Base-by-base conservation (phyloP, 1,284 basidiomycete species). In the Exsudoporus floridanus region DNA sequence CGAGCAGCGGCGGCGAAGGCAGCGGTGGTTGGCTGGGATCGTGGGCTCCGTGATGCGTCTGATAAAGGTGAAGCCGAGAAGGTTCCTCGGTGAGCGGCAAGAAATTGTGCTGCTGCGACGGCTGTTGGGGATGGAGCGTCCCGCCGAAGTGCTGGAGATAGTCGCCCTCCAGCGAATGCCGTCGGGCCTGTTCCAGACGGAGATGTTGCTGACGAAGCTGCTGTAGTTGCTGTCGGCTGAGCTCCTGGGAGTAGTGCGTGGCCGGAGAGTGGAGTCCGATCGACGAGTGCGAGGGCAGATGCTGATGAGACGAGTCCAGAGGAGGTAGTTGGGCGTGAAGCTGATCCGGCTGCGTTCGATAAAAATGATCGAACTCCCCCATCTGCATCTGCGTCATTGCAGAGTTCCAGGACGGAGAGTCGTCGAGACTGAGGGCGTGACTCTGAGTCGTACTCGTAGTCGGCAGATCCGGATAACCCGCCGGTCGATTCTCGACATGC, bases 401-500 rank as follows among this genome's bases (percentile, higher is more conserved):
- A 88, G 77, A 90, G 84, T 63, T 90, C 88, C 87, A 90, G 82
- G 78, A 90, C 83, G 70, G 84, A 80, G 79, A 90, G 83, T 56
- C 88, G 74, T 62, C 88, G 79, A 74, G 83, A 86, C 63, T 85
- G 82, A 58, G 88, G 88, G 63, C 86, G 76, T 64, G 84, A 86
- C 57, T 87, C 84, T 60, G 75, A 65, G 37, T 79, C 82, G 72
- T 86, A 83, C 50, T 84, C 81, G 75, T 84, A 80, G 40, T 73
- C 73, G 60, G 64, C 61, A 61, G 60, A 44, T 65, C 62, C 61
- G 49, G 60, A 16, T 59, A 73, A 0, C 21, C 62, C 53, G 56
- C 55, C 18, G 65, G 46, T 65, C 39, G 67, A 49, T 63, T 72
- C 61, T 66, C 69, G 63, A 62, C 74, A 70, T 62, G 67, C 55